Evolutionary conservation across 2,329 filamentous ascomycete species (phyloP).

Genomic region (Daldinia sp.): DNA sequence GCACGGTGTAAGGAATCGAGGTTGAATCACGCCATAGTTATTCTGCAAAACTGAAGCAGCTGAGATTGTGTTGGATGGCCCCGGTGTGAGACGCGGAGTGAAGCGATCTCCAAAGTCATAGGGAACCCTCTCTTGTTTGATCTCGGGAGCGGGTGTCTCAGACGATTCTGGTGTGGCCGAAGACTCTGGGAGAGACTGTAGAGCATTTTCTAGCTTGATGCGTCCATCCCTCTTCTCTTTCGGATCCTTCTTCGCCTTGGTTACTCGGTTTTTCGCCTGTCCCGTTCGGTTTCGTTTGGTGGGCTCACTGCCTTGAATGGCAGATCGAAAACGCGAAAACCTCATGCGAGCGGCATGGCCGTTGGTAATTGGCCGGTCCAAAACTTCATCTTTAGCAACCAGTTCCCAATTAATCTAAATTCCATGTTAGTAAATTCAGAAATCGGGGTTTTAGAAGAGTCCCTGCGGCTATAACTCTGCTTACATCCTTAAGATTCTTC

Average conservation of each 20-base stretch:
- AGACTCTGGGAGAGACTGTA: slow-evolving; percentile 42
- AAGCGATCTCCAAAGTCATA: slow-evolving; percentile 48
- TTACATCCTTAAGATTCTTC: slow-evolving; percentile 71
- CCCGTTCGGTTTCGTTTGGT: slow-evolving; percentile 60
- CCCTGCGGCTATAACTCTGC: slow-evolving; percentile 42
- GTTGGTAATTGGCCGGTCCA: slow-evolving; percentile 67
- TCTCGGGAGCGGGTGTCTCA: slow-evolving; percentile 45
- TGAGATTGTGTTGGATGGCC: slow-evolving; percentile 50
- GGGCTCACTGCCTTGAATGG: slow-evolving; percentile 62
- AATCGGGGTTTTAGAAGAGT: background rate
- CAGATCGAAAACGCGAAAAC: slow-evolving; percentile 64
- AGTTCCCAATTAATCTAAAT: slow-evolving; percentile 69
- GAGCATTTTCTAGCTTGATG: slow-evolving; percentile 56
- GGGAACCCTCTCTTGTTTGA: slow-evolving; percentile 57
- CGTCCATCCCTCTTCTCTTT: slow-evolving; percentile 55
- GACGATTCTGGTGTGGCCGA: slow-evolving; percentile 40
- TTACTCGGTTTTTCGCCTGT: slow-evolving; percentile 57
- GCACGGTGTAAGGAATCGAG: slow-evolving; percentile 63
- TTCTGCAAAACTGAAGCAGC: slow-evolving; percentile 33
- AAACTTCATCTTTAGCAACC: slow-evolving; percentile 66
- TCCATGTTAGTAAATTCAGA: slow-evolving; percentile 32
- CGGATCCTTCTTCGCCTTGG: slow-evolving; percentile 60
- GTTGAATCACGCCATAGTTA: slow-evolving; percentile 51
- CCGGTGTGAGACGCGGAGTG: slow-evolving; percentile 46
- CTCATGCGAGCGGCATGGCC: slow-evolving; percentile 72